These are phyloP conservation scores for Mimosa pudica DNA, from an alignment of 306 rosid genomes.

Conservation along the genomic window DNA sequence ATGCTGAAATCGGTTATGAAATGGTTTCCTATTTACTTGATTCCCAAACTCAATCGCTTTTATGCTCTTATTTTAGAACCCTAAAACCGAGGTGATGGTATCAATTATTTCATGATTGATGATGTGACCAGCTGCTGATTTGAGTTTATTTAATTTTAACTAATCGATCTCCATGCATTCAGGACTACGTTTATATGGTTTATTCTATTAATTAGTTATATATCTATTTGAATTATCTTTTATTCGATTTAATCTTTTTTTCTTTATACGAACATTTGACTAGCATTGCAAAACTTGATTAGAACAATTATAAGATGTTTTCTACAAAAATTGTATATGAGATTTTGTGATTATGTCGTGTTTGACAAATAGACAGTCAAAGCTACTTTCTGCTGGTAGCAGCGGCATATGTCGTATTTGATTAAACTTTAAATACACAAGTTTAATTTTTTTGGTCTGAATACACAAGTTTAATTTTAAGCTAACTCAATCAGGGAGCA, in stretches of 20 bases:
- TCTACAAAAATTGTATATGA: too few species aligned
- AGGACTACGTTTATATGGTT: neutral
- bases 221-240: neutral
- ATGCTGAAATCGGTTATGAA: neutral
- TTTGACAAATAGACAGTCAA: too few species aligned
- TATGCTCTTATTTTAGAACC: neutral
- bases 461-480: too few species aligned
- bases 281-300: too few species aligned
- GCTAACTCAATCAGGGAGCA: too few species aligned
- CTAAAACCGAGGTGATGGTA: slow-evolving; percentile 14
- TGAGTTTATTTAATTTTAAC: neutral
- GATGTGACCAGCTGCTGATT: neutral
- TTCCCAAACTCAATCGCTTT: neutral
- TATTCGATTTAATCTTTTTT: neutral
- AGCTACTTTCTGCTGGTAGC: too few species aligned
- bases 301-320: too few species aligned
- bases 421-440: neutral
- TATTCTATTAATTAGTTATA: neutral
- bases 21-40: neutral
- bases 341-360: too few species aligned
- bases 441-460: too few species aligned
- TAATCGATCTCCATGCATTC: neutral
- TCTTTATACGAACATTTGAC: too few species aligned
- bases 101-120: slow-evolving; percentile 19
- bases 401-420: neutral